These are phyloP conservation scores for Ormosia semicastrata DNA, from an alignment of 306 rosid species.

Conservation along the genomic window DNA sequence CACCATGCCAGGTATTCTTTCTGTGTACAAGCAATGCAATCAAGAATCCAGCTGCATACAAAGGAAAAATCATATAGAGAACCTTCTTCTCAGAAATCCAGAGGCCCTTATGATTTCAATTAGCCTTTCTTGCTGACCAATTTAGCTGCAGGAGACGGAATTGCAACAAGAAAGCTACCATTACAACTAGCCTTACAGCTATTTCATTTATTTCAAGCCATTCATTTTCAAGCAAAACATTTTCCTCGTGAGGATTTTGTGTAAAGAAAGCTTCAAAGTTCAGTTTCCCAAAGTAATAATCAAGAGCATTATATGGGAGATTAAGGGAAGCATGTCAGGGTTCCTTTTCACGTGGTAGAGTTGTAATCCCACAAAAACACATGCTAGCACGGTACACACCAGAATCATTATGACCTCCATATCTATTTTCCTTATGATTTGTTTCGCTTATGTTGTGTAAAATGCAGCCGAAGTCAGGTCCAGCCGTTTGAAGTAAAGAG, in stretches of 20 bases:
- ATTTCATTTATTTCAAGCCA: slow-evolving; percentile 47
- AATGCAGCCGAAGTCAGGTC: slow-evolving; percentile 21
- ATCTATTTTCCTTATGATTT: slow-evolving; percentile 35
- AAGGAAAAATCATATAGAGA: background rate
- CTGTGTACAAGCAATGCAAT: too few relatives aligned
- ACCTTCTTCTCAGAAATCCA: slow-evolving; percentile 44
- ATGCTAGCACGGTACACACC: slow-evolving; percentile 44
- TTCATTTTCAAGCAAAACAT: slow-evolving; percentile 12
- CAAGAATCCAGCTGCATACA: slow-evolving; percentile 22
- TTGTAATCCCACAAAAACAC: slow-evolving; percentile 37
- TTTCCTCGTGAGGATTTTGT: background rate
- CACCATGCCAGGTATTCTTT: too few relatives aligned
- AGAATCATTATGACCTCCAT: slow-evolving; percentile 43
- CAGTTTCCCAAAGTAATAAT: slow-evolving; percentile 47
- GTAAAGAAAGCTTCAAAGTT: slow-evolving; percentile 45
- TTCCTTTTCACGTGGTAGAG: slow-evolving; percentile 43
- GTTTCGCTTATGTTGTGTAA: background rate
- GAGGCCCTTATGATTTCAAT: slow-evolving; percentile 1
- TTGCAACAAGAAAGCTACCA: slow-evolving; percentile 46
- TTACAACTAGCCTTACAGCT: slow-evolving; percentile 25
- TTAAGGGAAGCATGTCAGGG: slow-evolving; percentile 38
- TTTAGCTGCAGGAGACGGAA: slow-evolving; percentile 34
- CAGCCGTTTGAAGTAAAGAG: slow-evolving; percentile 40
- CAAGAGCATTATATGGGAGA: slow-evolving; percentile 43
- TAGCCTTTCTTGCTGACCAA: slow-evolving; percentile 34